Evolutionary conservation across 345 rosid genomes (phyloP).

Genomic region (Eutrema yunnanense): DNA sequence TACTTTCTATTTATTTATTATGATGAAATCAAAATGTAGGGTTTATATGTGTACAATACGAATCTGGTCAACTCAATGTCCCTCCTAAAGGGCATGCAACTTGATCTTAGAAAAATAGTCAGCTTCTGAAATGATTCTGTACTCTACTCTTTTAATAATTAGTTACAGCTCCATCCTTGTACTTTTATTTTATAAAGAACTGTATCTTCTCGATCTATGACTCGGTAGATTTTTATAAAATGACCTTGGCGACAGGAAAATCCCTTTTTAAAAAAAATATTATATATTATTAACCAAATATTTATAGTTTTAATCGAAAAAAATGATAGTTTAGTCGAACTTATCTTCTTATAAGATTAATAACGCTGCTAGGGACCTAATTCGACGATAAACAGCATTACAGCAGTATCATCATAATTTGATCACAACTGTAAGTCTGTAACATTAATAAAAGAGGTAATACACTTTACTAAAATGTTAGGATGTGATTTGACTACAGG

Average conservation of each 20-base stretch:
- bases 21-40: background rate
- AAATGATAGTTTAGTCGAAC: background rate
- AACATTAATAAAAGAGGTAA: background rate
- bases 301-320: background rate
- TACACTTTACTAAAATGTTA: background rate
- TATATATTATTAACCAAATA: background rate
- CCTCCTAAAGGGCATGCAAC: slow-evolving; percentile 14
- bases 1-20: background rate
- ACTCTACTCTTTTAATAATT: slow-evolving; percentile 4
- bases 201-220: slow-evolving; percentile 15
- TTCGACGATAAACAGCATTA: background rate
- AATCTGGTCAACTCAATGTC: slow-evolving; percentile 23
- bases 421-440: background rate
- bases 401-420: background rate
- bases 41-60: slow-evolving; percentile 6
- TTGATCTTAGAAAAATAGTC: slow-evolving; percentile 26
- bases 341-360: background rate
- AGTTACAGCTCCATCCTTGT: slow-evolving; percentile 25
- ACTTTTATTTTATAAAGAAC: slow-evolving; percentile 7
- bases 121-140: slow-evolving; percentile 29
- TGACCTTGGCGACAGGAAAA: background rate
- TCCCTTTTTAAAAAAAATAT: background rate
- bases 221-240: background rate
- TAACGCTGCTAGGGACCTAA: background rate
- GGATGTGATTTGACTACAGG: background rate